These are phyloP conservation scores for Yamadazyma sp. DNA, from an alignment of 1,139 yeast species.

Conservation along the genomic window DNA sequence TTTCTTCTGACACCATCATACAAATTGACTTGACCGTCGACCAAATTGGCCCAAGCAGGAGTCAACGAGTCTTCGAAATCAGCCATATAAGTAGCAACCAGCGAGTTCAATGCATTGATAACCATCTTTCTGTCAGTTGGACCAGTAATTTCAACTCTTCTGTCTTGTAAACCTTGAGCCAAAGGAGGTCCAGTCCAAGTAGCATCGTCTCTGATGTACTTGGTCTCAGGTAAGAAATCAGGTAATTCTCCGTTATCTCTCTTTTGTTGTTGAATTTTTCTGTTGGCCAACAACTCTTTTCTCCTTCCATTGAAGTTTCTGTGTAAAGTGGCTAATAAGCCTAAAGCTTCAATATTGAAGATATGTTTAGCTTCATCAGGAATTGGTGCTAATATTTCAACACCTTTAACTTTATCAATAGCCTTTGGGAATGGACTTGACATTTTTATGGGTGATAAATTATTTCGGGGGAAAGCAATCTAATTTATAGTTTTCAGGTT, in stretches of 20 bases:
- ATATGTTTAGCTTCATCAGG: slow-evolving; percentile 61
- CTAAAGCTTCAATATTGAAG: slow-evolving; percentile 67
- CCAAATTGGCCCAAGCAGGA: slow-evolving; percentile 91
- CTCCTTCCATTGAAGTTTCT: slow-evolving; percentile 67
- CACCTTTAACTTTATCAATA: slow-evolving; percentile 57
- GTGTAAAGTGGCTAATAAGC: slow-evolving; percentile 71
- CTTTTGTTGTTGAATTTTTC: slow-evolving; percentile 57
- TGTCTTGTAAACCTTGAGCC: slow-evolving; percentile 74
- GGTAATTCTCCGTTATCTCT: slow-evolving; percentile 72
- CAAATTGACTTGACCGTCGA: slow-evolving; percentile 87
- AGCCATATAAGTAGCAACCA: slow-evolving; percentile 90
- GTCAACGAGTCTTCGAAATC: slow-evolving; percentile 95
- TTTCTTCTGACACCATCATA: slow-evolving; percentile 81
- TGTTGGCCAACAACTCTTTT: slow-evolving; percentile 56
- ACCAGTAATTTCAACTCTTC: slow-evolving; percentile 85
- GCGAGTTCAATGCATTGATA: slow-evolving; percentile 86
- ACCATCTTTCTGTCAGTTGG: slow-evolving; percentile 93
- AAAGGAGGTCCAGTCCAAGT: slow-evolving; percentile 80
- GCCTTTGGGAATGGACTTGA: slow-evolving; percentile 55
- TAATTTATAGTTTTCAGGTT: slow-evolving; percentile 18
- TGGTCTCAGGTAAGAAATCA: slow-evolving; percentile 72
- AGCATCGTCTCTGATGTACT: slow-evolving; percentile 66
- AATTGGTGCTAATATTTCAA: slow-evolving; percentile 63
- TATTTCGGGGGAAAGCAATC: slow-evolving; percentile 18
- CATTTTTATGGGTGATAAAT: slow-evolving; percentile 22